These are phyloP conservation scores for Coemansia sp. DNA, from an alignment of 192 early-diverging fungal species.

Conservation along the genomic window DNA sequence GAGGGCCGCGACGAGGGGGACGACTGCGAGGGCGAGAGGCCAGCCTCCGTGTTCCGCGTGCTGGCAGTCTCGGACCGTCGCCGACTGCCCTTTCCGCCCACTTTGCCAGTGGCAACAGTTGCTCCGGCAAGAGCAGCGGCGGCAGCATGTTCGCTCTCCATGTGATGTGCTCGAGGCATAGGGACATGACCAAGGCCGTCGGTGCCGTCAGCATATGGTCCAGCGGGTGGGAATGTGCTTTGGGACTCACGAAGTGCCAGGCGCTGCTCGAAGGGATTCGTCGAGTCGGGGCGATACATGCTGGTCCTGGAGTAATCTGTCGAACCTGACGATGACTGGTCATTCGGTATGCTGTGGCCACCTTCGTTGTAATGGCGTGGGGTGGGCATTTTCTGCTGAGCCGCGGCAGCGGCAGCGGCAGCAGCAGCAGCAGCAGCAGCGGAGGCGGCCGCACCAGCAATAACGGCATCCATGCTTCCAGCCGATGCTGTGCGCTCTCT, in stretches of 20 bases:
- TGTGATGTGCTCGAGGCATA: constrained; percentile 34
- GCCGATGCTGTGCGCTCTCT: constrained; percentile 36
- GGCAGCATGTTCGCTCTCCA: constrained; percentile 34
- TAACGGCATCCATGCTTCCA: constrained; percentile 11
- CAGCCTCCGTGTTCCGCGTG: constrained; percentile 35
- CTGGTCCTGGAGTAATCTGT: constrained; percentile 26
- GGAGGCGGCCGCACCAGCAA: constrained; percentile 5
- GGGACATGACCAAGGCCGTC: constrained; percentile 37
- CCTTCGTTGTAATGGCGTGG: constrained; percentile 24
- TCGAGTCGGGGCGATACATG: constrained; percentile 45
- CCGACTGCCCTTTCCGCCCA: constrained; percentile 15
- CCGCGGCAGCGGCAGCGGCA: constrained; percentile 9
- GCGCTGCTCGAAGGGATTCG: constrained; percentile 52
- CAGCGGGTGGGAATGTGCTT: constrained; percentile 51
- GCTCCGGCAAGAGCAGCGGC: constrained; percentile 43
- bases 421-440: constrained; percentile 3
- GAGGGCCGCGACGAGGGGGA: constrained; percentile 46
- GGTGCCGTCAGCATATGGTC: constrained; percentile 38
- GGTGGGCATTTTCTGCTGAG: constrained; percentile 18
- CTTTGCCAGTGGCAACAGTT: constrained; percentile 3
- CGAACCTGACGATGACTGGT: constrained; percentile 9
- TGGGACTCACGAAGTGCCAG: constrained; percentile 51
- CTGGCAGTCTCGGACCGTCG: constrained; percentile 42
- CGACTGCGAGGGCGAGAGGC: constrained; percentile 28
- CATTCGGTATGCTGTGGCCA: constrained; percentile 13